These are phyloP conservation scores for Boechera stricta DNA, from an alignment of 345 rosid genomes.

Conservation along the genomic window DNA sequence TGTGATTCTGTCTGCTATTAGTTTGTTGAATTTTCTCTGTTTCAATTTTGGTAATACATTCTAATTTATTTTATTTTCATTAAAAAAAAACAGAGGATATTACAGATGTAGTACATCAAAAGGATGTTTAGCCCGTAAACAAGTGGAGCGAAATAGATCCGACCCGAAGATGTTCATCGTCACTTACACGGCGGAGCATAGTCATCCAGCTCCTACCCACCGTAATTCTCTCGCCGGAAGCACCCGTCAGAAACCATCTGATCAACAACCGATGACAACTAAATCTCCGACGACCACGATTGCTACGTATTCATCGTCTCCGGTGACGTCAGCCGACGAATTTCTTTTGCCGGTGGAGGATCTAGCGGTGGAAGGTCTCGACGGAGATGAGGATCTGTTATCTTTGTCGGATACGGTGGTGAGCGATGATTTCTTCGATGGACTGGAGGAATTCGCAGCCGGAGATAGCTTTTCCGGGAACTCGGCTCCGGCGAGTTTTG, in stretches of 20 bases:
- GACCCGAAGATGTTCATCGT: conserved; percentile 88
- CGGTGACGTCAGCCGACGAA: conserved; percentile 64
- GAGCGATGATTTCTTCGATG: conserved; percentile 87
- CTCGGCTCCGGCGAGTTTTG: conserved; percentile 58
- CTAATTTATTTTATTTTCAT: not conserved
- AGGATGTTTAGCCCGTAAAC: conserved; percentile 96
- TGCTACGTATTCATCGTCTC: conserved; percentile 52
- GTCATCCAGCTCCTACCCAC: conserved; percentile 94
- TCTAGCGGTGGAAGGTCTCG: conserved; percentile 52
- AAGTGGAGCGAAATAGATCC: conserved; percentile 97
- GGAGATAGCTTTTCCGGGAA: conserved; percentile 58
- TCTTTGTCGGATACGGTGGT: conserved; percentile 63
- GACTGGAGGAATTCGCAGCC: conserved; percentile 65
- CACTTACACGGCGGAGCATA: conserved; percentile 95
- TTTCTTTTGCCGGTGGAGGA: conserved; percentile 50
- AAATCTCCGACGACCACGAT: conserved; percentile 47
- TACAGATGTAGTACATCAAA: conserved; percentile 96
- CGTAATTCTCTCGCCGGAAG: conserved; percentile 94
- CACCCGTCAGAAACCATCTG: conserved; percentile 72
- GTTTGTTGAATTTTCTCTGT: conserved; percentile 1
- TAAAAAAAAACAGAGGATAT: conserved; percentile 66
- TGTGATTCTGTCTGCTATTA: conserved; percentile 25
- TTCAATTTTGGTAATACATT: conserved; percentile 22
- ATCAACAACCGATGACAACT: conserved; percentile 42
- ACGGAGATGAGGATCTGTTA: conserved; percentile 63